Conservation (phyloP, 768 basidiomycete genomes). For the Hortiboletus campestris region DNA sequence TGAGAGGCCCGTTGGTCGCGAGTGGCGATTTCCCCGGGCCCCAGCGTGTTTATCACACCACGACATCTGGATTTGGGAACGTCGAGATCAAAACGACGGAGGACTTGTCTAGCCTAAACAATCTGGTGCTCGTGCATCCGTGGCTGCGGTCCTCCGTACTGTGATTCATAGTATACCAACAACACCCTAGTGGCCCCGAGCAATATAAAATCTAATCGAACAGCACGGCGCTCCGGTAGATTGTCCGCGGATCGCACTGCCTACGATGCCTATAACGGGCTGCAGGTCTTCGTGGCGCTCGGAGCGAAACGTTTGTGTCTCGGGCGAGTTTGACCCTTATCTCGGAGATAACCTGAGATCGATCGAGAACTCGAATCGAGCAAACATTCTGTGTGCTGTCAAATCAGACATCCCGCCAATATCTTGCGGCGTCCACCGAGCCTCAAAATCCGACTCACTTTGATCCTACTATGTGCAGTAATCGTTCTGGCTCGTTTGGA, state of each 20-base stretch:
- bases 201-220: background rate
- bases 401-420: background rate
- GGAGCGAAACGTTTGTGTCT: background rate
- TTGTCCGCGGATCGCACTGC: background rate
- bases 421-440: background rate
- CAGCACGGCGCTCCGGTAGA: too few relatives aligned
- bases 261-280: background rate
- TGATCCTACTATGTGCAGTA: too few relatives aligned
- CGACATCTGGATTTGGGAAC: background rate
- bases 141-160: background rate
- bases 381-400: too few relatives aligned
- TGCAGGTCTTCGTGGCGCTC: background rate
- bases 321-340: background rate
- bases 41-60: background rate
- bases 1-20: background rate
- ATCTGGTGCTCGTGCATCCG: background rate
- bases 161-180: background rate
- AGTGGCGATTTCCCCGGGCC: background rate
- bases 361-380: too few relatives aligned
- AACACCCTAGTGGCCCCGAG: too few relatives aligned
- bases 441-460: background rate
- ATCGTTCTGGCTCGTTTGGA: too few relatives aligned
- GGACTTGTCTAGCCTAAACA: background rate
- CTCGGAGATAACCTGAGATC: background rate
- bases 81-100: background rate